Conservation (phyloP, 2,329 filamentous ascomycete species). For the Phialemonium atrogriseum region DNA sequence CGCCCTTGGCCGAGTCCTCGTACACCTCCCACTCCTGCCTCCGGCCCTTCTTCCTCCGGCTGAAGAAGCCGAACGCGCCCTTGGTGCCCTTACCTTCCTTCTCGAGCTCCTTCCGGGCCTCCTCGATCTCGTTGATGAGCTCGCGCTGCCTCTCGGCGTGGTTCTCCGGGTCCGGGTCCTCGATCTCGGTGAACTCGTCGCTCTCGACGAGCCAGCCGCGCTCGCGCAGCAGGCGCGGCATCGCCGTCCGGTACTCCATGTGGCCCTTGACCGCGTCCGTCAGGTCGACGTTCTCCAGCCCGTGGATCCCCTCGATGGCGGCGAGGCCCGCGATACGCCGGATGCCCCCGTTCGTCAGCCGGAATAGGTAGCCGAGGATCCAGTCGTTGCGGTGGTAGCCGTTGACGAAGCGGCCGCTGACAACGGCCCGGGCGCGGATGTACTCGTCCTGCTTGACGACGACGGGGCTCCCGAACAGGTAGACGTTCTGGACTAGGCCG, state of each 20-base stretch:
- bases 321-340: slow-evolving; percentile 79
- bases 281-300: slow-evolving; percentile 82
- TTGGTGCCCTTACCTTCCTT: slow-evolving; percentile 57
- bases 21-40: slow-evolving; percentile 95
- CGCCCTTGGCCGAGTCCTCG: slow-evolving; percentile 53
- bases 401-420: slow-evolving; percentile 89
- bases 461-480: slow-evolving; percentile 85
- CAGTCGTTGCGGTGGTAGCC: slow-evolving; percentile 93
- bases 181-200: slow-evolving; percentile 93
- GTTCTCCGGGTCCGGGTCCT: slow-evolving; percentile 93
- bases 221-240: slow-evolving; percentile 79
- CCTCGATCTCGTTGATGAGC: slow-evolving; percentile 93
- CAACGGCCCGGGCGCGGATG: slow-evolving; percentile 68
- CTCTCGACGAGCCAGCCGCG: slow-evolving; percentile 88
- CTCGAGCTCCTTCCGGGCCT: slow-evolving; percentile 80
- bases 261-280: slow-evolving; percentile 82
- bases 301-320: slow-evolving; percentile 65
- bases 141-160: slow-evolving; percentile 82
- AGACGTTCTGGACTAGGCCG: slow-evolving; percentile 89
- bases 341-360: slow-evolving; percentile 86
- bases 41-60: slow-evolving; percentile 68
- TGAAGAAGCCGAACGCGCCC: slow-evolving; percentile 65
- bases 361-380: slow-evolving; percentile 95
- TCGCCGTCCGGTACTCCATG: slow-evolving; percentile 91
- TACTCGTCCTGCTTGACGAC: slow-evolving; percentile 92